A percentile compares a stretch with the other conserved stretches of the same genome.
Conservation (phyloP, 352 stramenopile species). For the Pythium utonaiense region DNA sequence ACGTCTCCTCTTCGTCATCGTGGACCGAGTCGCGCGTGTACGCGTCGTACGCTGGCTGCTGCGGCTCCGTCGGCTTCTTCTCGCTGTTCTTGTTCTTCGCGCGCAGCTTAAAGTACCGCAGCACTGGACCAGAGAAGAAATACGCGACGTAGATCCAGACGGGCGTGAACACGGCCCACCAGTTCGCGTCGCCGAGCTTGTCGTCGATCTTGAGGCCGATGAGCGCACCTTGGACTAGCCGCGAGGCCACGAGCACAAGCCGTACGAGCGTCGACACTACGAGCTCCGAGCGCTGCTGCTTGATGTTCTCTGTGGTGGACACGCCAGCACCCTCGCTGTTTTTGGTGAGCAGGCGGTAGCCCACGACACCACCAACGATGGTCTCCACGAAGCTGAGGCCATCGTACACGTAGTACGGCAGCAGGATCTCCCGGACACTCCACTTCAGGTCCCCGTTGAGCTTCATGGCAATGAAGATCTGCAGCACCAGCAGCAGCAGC, state of each 20-base stretch:
- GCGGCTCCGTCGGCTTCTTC: conserved; percentile 25
- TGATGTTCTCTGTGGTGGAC: conserved; percentile 64
- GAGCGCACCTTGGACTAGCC: conserved; percentile 60
- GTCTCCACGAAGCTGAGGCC: conserved; percentile 63
- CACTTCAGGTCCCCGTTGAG: conserved; percentile 69
- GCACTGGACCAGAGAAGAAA: conserved; percentile 49
- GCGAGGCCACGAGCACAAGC: conserved; percentile 43
- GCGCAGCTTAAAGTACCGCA: conserved; percentile 48
- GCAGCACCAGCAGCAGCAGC: conserved; percentile 66
- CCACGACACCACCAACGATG: conserved; percentile 48
- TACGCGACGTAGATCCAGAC: conserved; percentile 75
- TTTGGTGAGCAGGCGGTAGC: conserved; percentile 69
- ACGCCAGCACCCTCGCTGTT: conserved; percentile 71
- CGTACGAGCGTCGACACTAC: conserved; percentile 36
- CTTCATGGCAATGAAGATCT: conserved; percentile 82
- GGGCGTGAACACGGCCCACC: conserved; percentile 79
- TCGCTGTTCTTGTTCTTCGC: conserved; percentile 37
- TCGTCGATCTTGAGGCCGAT: conserved; percentile 69
- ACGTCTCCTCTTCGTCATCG: conserved; percentile 52
- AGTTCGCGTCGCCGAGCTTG: conserved; percentile 46
- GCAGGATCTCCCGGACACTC: conserved; percentile 57
- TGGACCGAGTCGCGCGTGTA: conserved; percentile 74
- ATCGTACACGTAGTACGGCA: conserved; percentile 82
- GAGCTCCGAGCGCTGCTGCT: conserved; percentile 46
- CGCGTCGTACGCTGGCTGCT: conserved; percentile 54